Base-by-base conservation (phyloP, 75 land plant genomes). In the Selaginella tamariscina region DNA sequence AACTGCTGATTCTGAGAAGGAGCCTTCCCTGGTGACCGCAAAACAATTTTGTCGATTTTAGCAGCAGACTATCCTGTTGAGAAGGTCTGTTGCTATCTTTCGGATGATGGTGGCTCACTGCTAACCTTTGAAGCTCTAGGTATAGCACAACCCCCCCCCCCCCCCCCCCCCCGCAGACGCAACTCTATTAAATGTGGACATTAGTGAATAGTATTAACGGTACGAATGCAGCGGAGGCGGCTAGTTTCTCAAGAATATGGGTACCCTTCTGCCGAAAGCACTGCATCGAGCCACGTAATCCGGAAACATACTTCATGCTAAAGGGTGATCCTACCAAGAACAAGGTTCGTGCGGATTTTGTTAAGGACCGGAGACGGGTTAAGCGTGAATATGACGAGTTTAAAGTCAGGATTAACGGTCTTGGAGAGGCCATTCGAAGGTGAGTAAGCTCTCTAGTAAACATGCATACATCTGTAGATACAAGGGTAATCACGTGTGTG, bases 1-100 rank as follows among this genome's bases (percentile, higher is more conserved):
- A 0, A 87, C 91, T 0, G 88, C 91, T 21, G 87, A 89, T 68
- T 85, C 85, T 8, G 95, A 89, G 64, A 89, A 89, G 71, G 95
- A 89, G 77, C 87, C 91, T 0, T 86, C 91, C 0, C 74, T 89
- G 31, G 82, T 79, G 28, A 89, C 87, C 20, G 91, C 87, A 66
- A 87, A 87, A 87, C 85, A 44, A 81, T 89, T n/a, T 76, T 89
- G 0, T 89, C 95, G 26, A 89, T 89, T 23, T 74, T 89, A 1
- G 83, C 85, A 0, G 85, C 68, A 5, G 85, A 87, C 27, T 89
- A 89, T 65, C 91, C 87, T 0, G 85, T 87, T 0, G 87, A 89
- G 68, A 89, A 89, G 74, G 54, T 89, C 0, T 64, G 85, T 0
- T 83, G 86, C 65, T 88, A 88, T 73, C 32, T 88, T 0, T 89